phyloP scores from a whole-genome alignment of 495 filamentous ascomycete genomes.

The Aspergillus biplanus region DNA sequence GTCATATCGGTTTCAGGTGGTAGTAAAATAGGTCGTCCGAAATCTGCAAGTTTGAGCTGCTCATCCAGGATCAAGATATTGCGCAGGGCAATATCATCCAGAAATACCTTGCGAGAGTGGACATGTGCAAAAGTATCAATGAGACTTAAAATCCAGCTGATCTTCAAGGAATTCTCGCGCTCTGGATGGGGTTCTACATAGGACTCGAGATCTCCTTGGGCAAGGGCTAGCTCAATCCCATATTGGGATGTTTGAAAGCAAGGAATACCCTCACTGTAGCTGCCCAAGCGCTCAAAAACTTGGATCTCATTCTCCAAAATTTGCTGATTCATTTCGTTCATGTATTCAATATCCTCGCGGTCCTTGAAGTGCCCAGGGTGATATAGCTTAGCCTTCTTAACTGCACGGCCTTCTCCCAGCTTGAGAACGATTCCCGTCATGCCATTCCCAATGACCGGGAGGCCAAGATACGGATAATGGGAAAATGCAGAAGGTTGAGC shows the following conservation, averaged over 20 bases:
- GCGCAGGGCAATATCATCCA: slow-evolving; percentile 22
- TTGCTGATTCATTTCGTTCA: slow-evolving; percentile 22
- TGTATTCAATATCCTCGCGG: slow-evolving; percentile 19
- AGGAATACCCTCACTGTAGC: slow-evolving; percentile 20
- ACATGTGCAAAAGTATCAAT: slow-evolving; percentile 19
- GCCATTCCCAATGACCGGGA: slow-evolving; percentile 21
- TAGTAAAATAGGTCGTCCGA: slow-evolving; percentile 22
- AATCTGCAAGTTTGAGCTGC: slow-evolving; percentile 21
- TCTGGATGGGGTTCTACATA: slow-evolving; percentile 20
- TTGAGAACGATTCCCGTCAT: slow-evolving; percentile 21
- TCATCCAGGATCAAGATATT: slow-evolving; percentile 23
- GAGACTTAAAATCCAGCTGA: slow-evolving; percentile 19
- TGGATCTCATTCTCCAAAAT: slow-evolving; percentile 21
- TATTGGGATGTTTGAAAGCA: slow-evolving; percentile 23
- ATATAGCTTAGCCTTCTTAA: slow-evolving; percentile 25
- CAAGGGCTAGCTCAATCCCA: slow-evolving; percentile 25
- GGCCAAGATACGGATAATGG: slow-evolving; percentile 15
- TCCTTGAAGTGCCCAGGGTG: not conserved
- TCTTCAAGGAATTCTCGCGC: slow-evolving; percentile 18
- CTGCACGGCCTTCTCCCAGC: slow-evolving; percentile 17
- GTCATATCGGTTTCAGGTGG: slow-evolving; percentile 20
- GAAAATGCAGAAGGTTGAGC: slow-evolving; percentile 5
- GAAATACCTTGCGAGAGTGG: slow-evolving; percentile 21
- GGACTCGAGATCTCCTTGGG: slow-evolving; percentile 24
- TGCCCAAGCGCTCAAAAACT: slow-evolving; percentile 22